A percentile compares a stretch with the other conserved stretches of the same genome.
Conservation (phyloP, 2,329 filamentous ascomycete genomes). For the Trichoderma arundinaceum region DNA sequence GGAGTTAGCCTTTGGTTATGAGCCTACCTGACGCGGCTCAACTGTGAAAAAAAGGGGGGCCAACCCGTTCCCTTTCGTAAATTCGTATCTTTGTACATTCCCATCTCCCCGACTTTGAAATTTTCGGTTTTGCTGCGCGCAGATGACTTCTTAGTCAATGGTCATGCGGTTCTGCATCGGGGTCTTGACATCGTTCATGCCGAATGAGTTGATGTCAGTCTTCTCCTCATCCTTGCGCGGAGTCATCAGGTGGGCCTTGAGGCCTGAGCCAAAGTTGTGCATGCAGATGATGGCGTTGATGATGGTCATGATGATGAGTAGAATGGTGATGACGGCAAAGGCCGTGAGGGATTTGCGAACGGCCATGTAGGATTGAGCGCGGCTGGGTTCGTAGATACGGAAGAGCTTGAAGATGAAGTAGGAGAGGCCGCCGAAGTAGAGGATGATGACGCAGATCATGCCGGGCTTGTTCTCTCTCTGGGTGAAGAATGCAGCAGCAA, state of each 20-base stretch:
- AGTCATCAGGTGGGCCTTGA: constrained; percentile 82
- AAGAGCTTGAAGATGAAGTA: constrained; percentile 99
- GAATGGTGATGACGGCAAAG: constrained; percentile 90
- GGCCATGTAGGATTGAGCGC: constrained; percentile 69
- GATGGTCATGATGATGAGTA: constrained; percentile 88
- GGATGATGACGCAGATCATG: constrained; percentile 77
- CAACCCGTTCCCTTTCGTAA: constrained; percentile 36
- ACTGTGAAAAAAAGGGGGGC: constrained; percentile 25
- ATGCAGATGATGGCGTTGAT: constrained; percentile 85
- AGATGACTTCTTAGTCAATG: constrained; percentile 54
- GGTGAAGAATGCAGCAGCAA: constrained; percentile 84
- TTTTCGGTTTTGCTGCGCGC: constrained; percentile 1
- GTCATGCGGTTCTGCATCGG: constrained; percentile 63
- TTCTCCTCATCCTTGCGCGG: constrained; percentile 58
- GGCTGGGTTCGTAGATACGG: constrained; percentile 80
- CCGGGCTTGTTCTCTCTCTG: constrained; percentile 80
- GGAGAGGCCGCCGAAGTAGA: constrained; percentile 86
- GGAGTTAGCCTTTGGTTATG: constrained; percentile 19
- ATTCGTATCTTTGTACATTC: constrained; percentile 47
- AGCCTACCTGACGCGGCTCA: constrained; percentile 30
- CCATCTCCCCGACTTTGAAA: constrained; percentile 4
- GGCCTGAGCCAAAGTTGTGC: constrained; percentile 84
- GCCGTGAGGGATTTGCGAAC: constrained; percentile 87
- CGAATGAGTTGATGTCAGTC: constrained; percentile 62
- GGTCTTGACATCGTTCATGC: constrained; percentile 62